These are phyloP conservation scores for Carallia brachiata DNA, from an alignment of 345 rosid genomes.

Conservation along the genomic window DNA sequence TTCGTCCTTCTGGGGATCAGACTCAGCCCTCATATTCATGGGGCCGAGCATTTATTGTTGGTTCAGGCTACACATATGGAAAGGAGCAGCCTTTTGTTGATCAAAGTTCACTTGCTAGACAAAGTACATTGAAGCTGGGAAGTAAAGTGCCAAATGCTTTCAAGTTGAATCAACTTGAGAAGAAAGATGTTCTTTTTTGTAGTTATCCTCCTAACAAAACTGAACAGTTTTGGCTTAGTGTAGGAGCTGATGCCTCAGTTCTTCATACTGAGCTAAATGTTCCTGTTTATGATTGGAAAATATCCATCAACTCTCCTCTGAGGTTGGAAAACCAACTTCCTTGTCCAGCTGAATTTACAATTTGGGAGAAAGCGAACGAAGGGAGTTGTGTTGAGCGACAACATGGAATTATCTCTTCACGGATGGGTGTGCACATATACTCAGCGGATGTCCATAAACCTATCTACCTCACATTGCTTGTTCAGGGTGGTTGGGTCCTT, in stretches of 20 bases:
- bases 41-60: slow-evolving; percentile 59
- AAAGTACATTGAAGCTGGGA: slow-evolving; percentile 59
- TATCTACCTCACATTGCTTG: slow-evolving; percentile 65
- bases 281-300: slow-evolving; percentile 97
- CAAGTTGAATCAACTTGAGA: slow-evolving; percentile 75
- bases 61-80: slow-evolving; percentile 51
- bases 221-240: slow-evolving; percentile 81
- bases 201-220: slow-evolving; percentile 55
- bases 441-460: slow-evolving; percentile 74
- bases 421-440: slow-evolving; percentile 57
- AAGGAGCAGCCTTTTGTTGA: slow-evolving; percentile 73
- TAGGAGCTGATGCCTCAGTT: slow-evolving; percentile 82
- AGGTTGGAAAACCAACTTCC: slow-evolving; percentile 96
- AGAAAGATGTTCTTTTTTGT: slow-evolving; percentile 80
- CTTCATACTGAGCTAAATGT: slow-evolving; percentile 86
- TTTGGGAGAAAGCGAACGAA: slow-evolving; percentile 81
- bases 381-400: slow-evolving; percentile 67
- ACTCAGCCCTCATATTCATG: slow-evolving; percentile 56
- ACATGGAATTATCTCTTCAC: slow-evolving; percentile 59
- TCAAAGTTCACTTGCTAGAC: slow-evolving; percentile 61
- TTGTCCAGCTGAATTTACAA: slow-evolving; percentile 75
- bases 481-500: slow-evolving; percentile 88
- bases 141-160: slow-evolving; percentile 50
- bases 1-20: slow-evolving; percentile 63
- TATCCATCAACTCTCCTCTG: slow-evolving; percentile 80